Evolutionary conservation across 208 protist genomes (phyloP).

Genomic region (Trypanosoma theileri): DNA sequence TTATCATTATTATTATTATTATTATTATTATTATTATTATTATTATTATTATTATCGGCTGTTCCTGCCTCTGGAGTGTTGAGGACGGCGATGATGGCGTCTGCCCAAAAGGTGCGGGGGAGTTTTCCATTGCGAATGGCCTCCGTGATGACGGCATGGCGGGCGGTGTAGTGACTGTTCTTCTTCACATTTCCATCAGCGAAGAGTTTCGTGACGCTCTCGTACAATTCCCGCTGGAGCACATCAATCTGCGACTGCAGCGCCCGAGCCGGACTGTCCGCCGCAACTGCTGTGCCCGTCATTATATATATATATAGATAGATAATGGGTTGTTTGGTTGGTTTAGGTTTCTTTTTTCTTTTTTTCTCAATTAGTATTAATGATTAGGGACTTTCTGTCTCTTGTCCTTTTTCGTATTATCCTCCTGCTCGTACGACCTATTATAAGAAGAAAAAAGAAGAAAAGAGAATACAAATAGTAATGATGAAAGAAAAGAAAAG

Average conservation of each 20-base stretch:
- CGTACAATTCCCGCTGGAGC: constrained; percentile 63
- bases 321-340: no score
- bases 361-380: no score
- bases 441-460: constrained; percentile 12
- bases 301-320: constrained; percentile 7
- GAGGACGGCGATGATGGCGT: constrained; percentile 47
- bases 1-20: constrained; percentile 11
- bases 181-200: constrained; percentile 36
- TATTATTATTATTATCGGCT: neutral
- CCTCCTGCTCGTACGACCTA: neutral
- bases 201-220: constrained; percentile 37
- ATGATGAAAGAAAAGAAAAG: no score
- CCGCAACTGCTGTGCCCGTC: neutral
- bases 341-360: neutral
- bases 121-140: constrained; percentile 47
- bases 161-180: constrained; percentile 47
- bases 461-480: no score
- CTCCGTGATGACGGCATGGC: constrained; percentile 34
- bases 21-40: neutral
- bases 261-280: neutral
- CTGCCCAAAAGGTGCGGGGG: constrained; percentile 68
- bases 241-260: constrained; percentile 57
- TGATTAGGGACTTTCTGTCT: neutral
- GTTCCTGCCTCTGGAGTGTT: neutral
- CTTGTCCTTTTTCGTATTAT: constrained; percentile 19